Base-by-base conservation (phyloP, 1,139 yeast genomes). In the Nadsonia starkeyi-henricii region DNA sequence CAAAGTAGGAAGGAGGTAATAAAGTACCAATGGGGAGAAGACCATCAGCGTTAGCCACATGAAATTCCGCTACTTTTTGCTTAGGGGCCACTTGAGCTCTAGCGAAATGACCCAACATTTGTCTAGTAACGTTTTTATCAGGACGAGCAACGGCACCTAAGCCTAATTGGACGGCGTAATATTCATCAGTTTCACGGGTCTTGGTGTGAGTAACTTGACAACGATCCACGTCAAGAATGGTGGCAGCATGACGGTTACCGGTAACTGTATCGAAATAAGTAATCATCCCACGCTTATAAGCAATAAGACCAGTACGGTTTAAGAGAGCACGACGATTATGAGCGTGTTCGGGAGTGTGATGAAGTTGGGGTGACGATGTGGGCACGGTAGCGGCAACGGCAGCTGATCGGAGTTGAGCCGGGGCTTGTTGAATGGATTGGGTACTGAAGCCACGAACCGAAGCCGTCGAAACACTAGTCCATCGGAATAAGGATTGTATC, bases 161-260 rank as follows among this genome's bases (percentile, higher is more conserved):
- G n/a, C 97, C 99, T 45, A 91, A 71, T 64, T 86, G 84, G 18
- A 88, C 93, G 1, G 96, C 91, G 58, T 71, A 74, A 65, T 85
- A 85, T 2, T 96, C 96, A 58, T 85, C 79, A 37, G 74, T 71
- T 21, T 74, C 79, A 28, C 72, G 61, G 3, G 91, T 82, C 62
- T 84, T 85, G 58, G 77, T 78, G 59, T 75, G 74, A 20, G 84
- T 67, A 20, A 91, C 96, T 68, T 93, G 98, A 55, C 86, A 85
- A 50, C 89, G 78, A 63, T 88, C 85, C 51, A 93, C 75, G 62
- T 88, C 95, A 43, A 91, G 70, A 7, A 91, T 85, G 1, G 99
- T 93, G 54, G 70, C 68, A 3, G 73, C 68, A 46, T 86, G 88
- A 52, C 79, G 78, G 50, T 72, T 71, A n/a, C 95, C 96, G 3